Evolutionary conservation across 805 yeast species (phyloP), one percentile per base, ranked within the genome.

Genomic region (Candida montana): DNA sequence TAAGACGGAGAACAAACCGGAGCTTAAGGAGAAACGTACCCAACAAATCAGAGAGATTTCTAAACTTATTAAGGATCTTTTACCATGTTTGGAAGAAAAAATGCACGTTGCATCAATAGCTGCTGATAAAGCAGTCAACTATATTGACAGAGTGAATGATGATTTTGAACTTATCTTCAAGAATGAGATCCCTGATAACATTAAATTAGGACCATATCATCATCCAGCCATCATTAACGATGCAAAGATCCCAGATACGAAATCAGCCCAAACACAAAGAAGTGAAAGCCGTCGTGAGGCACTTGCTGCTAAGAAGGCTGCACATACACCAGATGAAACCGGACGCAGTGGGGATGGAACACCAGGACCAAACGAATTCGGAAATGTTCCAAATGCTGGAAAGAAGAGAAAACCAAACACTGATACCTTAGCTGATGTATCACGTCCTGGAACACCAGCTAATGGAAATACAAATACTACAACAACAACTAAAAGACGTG

Each of bases 31-130:
- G 20, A 17, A 37, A 39, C 53, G 58, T 52, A 51, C 34, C 54
- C 62, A 13, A 60, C 59, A 41, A 40, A 53, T 41, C 59, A 48
- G 57, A 19, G 63, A 59, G 30, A 68, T 77, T 24, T 68, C 72
- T 26, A 51, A 52, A 13, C 50, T 69, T 27, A 67, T 78, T 16
- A 68, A 71, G 48, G 95, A 86, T 44, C 70, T 91, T 42, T 79
- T 91, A 68, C 97, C 98, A 1, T 86, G 96, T 47, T 64, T 91
- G 41, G 98, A 91, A 59, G 97, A 93, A 60, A 93, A 93, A 63
- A 88, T 93, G 95, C 97, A 91, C 61, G 96, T 93, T 32, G 91
- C 97, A 5, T 82, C 91, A 2, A 81, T 87, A 31, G 96, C 97
- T 18, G 74, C 86, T 24, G 97, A 90, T 52, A 73, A 81, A 11